Conservation (phyloP, 306 rosid genomes). For the Crotalaria pallida region DNA sequence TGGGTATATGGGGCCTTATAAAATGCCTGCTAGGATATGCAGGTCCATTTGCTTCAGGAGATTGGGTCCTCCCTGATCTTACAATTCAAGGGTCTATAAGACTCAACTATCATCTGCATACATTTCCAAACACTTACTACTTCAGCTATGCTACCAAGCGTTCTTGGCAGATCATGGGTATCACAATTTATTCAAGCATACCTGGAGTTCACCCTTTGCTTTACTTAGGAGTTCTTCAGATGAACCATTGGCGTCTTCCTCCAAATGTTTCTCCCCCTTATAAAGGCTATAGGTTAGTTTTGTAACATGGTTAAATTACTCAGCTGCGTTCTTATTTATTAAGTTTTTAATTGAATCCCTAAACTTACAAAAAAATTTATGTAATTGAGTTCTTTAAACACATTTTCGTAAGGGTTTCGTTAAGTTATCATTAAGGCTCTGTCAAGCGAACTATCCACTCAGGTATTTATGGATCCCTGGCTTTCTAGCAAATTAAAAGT, state of each 20-base stretch:
- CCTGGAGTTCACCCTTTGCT: constrained; percentile 58
- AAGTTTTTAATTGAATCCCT: too few relatives aligned
- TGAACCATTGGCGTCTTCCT: constrained; percentile 76
- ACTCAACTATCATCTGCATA: constrained; percentile 39
- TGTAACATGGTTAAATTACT: not conserved
- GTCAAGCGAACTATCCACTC: too few relatives aligned
- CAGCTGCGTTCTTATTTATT: too few relatives aligned
- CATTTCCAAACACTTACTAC: constrained; percentile 71
- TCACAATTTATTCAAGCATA: constrained; percentile 58
- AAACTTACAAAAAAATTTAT: too few relatives aligned
- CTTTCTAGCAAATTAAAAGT: too few relatives aligned
- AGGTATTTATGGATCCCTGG: too few relatives aligned
- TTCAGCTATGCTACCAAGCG: constrained; percentile 80
- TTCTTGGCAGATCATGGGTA: constrained; percentile 52
- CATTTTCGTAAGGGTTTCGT: too few relatives aligned
- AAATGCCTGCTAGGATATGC: constrained; percentile 55
- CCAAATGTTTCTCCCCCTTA: constrained; percentile 62
- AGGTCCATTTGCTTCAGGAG: constrained; percentile 67
- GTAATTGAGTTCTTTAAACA: too few relatives aligned
- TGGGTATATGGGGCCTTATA: constrained; percentile 59
- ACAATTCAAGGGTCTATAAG: constrained; percentile 67
- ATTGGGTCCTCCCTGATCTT: constrained; percentile 84
- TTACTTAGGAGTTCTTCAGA: constrained; percentile 62
- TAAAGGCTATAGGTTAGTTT: constrained; percentile 60
- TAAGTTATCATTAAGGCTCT: too few relatives aligned